These are phyloP conservation scores for Apostasia shenzhenica DNA, from an alignment of 106 monocot species.

Conservation along the genomic window DNA sequence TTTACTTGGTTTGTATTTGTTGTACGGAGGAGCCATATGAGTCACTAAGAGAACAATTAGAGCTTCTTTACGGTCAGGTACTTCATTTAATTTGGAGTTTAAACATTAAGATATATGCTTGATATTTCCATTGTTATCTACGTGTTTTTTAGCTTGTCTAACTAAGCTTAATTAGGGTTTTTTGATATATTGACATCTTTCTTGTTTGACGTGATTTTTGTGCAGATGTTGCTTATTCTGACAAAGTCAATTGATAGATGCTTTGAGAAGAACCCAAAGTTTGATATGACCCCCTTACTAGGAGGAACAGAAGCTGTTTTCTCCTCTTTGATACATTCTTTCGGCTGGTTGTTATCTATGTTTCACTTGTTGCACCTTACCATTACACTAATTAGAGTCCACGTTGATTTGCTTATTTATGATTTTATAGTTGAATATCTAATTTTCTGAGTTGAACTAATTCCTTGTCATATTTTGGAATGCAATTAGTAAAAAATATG, in stretches of 20 bases:
- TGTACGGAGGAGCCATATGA: constrained; percentile 94
- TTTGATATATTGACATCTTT: neutral
- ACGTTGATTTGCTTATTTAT: no score
- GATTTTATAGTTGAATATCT: no score
- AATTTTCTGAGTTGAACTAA: no score
- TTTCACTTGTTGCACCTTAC: no score
- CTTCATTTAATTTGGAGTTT: neutral
- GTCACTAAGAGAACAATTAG: constrained; percentile 73
- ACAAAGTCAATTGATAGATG: constrained; percentile 94
- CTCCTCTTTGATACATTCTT: constrained; percentile 84
- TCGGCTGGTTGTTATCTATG: constrained; percentile 68
- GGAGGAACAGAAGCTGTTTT: constrained; percentile 96
- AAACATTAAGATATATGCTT: no score
- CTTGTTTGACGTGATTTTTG: constrained; percentile 7
- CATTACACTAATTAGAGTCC: no score
- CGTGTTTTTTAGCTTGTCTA: no score
- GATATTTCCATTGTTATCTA: no score
- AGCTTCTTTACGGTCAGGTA: constrained; percentile 94
- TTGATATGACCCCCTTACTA: constrained; percentile 90
- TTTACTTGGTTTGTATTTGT: constrained; percentile 95
- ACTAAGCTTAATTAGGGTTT: neutral
- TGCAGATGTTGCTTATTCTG: constrained; percentile 93
- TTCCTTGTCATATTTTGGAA: no score
- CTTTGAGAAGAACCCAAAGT: constrained; percentile 96
- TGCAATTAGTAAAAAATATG: no score